Base-by-base conservation (phyloP, 495 filamentous ascomycete genomes). In the Aspergillus cristatus region DNA sequence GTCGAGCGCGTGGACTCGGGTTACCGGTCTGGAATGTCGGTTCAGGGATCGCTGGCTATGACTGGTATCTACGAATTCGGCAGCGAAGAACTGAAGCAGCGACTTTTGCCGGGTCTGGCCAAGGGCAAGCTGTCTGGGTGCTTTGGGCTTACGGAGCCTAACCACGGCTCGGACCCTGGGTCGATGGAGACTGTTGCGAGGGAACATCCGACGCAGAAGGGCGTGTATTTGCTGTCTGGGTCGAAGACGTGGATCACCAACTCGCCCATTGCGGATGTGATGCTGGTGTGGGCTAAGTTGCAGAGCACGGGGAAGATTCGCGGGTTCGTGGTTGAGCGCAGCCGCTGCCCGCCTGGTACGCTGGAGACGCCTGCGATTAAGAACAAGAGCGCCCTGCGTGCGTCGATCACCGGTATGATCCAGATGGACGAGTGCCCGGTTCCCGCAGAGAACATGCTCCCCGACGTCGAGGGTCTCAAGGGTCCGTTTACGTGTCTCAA, bases 241-340 rank as follows among this genome's bases (percentile, higher is more conserved):
- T 69, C 85, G 29, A 98, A 98, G 71, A 97, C 93, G 0, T 98
- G 91, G 91, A 98, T 98, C 51, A 97, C 91, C 30, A 98, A 97
- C 67, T 90, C 84, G 8, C 91, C 91, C 18, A 95, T 97, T 45
- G 76, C 88, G 4, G 90, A 98, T 50, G 65, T 98, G 10, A 62
- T 96, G 37, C 62, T 98, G 35, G 84, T 98, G 6, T 98, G 91
- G 91, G 91, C 90, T 4, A 96, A 95, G 64, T 67, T 93, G 28
- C 75, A 91, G 42, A 77, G 75, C 33, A 93, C 85, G 12, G 88
- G 88, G 28, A 95, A 94, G 67, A 97, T 98, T 53, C 77, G 82
- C n/a, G 91, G 91, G 0, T 98, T 97, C 53, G 61, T 94, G 31
- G 72, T 97, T 26, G 88, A 98, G 57, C 70, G 88, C 35, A 69